These are phyloP conservation scores for Tritrichomonas foetus DNA, from an alignment of 208 protist genomes.

Conservation along the genomic window DNA sequence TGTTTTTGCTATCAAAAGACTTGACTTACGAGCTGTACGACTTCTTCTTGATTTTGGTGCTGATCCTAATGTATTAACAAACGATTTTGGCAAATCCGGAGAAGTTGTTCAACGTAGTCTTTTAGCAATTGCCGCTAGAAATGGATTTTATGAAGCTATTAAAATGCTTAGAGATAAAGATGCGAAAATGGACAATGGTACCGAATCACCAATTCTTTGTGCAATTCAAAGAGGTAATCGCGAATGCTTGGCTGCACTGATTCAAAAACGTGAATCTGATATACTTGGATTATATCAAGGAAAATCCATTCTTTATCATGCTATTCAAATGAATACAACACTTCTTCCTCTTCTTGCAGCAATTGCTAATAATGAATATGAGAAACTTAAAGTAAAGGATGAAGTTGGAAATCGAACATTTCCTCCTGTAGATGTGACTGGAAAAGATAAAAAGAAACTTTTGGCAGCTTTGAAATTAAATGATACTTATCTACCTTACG, in stretches of 20 bases:
- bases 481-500: background rate
- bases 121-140: background rate
- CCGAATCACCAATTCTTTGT: background rate
- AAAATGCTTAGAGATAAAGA: background rate
- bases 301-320: background rate
- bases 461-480: background rate
- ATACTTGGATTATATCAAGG: background rate
- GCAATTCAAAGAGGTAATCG: background rate
- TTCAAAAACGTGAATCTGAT: background rate
- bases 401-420: background rate
- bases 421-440: background rate
- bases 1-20: background rate
- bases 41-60: background rate
- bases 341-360: background rate
- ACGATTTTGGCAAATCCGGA: no score
- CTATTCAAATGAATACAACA: background rate
- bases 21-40: background rate
- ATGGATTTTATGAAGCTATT: slow-evolving; percentile 8
- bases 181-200: background rate
- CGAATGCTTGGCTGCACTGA: background rate
- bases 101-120: no score
- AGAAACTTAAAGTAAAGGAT: background rate
- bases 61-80: background rate
- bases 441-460: background rate
- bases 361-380: background rate